Evolutionary conservation across 2,329 filamentous ascomycete species (phyloP).

Genomic region (Penicillium paneum): DNA sequence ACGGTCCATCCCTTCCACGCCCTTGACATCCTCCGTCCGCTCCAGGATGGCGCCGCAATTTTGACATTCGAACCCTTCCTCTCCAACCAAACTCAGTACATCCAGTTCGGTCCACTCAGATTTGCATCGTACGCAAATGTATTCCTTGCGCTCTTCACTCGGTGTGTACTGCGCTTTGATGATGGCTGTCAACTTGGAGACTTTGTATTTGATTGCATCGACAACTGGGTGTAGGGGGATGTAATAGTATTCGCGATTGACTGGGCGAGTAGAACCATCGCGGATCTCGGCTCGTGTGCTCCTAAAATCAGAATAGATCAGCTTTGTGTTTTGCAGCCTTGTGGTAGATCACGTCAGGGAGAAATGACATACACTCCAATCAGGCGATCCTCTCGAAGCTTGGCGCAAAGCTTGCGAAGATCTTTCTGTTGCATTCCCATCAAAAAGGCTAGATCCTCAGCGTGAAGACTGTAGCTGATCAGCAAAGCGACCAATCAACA

Average conservation of each 20-base stretch:
- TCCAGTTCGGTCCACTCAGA: slow-evolving; percentile 88
- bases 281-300: slow-evolving; percentile 73
- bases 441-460: slow-evolving; percentile 82
- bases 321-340: slow-evolving; percentile 13
- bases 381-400: slow-evolving; percentile 80
- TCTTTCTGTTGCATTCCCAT: slow-evolving; percentile 90
- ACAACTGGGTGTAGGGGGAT: slow-evolving; percentile 93
- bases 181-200: slow-evolving; percentile 81
- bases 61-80: slow-evolving; percentile 75
- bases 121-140: slow-evolving; percentile 76
- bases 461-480: slow-evolving; percentile 60
- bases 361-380: slow-evolving; percentile 64
- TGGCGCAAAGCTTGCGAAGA: slow-evolving; percentile 82
- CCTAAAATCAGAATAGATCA: slow-evolving; percentile 38
- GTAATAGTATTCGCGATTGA: slow-evolving; percentile 91
- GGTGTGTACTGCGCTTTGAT: slow-evolving; percentile 81
- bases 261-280: slow-evolving; percentile 76
- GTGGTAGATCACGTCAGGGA: background rate
- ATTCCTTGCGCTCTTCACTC: slow-evolving; percentile 85
- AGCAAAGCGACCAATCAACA: slow-evolving; percentile 10
- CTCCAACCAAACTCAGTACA: slow-evolving; percentile 70
- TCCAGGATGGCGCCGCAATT: slow-evolving; percentile 60
- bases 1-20: slow-evolving; percentile 43
- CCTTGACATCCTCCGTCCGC: slow-evolving; percentile 45
- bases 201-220: slow-evolving; percentile 92